Conservation (phyloP, 164 flowering plant genomes). For the Warburgia ugandensis region DNA sequence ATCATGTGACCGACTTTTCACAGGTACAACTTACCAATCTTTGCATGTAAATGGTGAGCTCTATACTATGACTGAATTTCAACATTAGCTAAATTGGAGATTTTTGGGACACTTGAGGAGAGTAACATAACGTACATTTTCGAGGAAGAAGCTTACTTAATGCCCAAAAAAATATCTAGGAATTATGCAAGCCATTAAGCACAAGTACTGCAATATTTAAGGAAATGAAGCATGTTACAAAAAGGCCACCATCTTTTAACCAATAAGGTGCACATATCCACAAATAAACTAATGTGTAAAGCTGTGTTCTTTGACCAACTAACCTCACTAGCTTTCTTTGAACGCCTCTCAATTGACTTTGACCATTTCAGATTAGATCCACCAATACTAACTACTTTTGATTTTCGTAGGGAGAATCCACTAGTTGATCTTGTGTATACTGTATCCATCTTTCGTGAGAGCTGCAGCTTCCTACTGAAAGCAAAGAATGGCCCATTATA, state of each 20-base stretch:
- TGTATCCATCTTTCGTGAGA: constrained; percentile 57
- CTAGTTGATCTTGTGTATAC: constrained; percentile 71
- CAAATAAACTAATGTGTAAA: not conserved
- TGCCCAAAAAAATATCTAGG: too few species aligned
- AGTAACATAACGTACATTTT: too few species aligned
- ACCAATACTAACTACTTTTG: constrained; percentile 74
- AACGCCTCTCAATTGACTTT: constrained; percentile 70
- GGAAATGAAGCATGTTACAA: not conserved
- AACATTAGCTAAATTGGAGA: too few species aligned
- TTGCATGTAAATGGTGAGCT: too few species aligned
- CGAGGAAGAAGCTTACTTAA: too few species aligned
- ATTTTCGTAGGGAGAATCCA: constrained; percentile 80
- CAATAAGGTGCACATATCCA: not conserved
- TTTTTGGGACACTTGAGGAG: too few species aligned
- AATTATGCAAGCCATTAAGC: too few species aligned
- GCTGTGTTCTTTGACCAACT: constrained; percentile 14
- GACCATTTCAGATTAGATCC: constrained; percentile 92
- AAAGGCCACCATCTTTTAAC: not conserved
- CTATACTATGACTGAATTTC: too few species aligned
- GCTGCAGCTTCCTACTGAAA: constrained; percentile 48
- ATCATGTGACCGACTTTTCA: too few species aligned
- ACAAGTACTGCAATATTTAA: too few species aligned
- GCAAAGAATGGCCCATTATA: constrained; percentile 2
- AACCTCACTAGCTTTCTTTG: constrained; percentile 84
- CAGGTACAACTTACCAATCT: too few species aligned